phyloP scores from a whole-genome alignment of 352 stramenopile genomes.

The Phytophthora pisi region DNA sequence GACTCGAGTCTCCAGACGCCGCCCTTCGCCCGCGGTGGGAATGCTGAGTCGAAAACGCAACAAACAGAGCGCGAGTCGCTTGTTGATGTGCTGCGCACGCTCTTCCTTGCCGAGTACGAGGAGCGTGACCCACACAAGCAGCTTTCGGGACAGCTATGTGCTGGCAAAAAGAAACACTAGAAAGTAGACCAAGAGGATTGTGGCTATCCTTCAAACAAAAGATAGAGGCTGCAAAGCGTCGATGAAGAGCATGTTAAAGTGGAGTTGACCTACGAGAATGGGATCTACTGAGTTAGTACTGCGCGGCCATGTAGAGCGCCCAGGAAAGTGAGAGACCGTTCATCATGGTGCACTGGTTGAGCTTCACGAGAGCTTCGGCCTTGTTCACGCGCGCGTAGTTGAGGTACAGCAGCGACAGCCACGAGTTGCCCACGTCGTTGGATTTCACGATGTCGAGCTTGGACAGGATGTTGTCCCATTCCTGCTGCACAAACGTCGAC shows the following conservation, averaged over 20 bases:
- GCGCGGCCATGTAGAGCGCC: slow-evolving; percentile 73
- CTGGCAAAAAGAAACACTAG: slow-evolving; percentile 12
- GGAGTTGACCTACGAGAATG: background rate
- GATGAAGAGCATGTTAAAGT: background rate
- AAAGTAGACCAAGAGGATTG: background rate
- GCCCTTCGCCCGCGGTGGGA: slow-evolving; percentile 25
- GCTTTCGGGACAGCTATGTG: slow-evolving; percentile 47
- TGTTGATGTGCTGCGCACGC: slow-evolving; percentile 34
- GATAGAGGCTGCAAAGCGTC: background rate
- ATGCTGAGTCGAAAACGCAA: slow-evolving; percentile 11
- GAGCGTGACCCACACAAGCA: slow-evolving; percentile 52
- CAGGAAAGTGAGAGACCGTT: slow-evolving; percentile 82
- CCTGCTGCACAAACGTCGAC: slow-evolving; percentile 57
- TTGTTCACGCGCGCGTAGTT: slow-evolving; percentile 76
- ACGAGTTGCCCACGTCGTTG: slow-evolving; percentile 48
- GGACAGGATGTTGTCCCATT: slow-evolving; percentile 62
- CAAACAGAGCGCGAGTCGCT: slow-evolving; percentile 25
- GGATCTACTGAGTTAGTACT: slow-evolving; percentile 20
- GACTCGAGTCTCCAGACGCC: slow-evolving; percentile 45
- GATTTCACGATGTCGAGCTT: slow-evolving; percentile 50
- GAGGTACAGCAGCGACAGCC: slow-evolving; percentile 73
- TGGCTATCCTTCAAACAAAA: background rate
- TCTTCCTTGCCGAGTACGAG: slow-evolving; percentile 60
- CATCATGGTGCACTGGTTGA: slow-evolving; percentile 68
- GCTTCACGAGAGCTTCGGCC: slow-evolving; percentile 45